Evolutionary conservation across 805 yeast species (phyloP).

Genomic region (Debaryomyces castellii): DNA sequence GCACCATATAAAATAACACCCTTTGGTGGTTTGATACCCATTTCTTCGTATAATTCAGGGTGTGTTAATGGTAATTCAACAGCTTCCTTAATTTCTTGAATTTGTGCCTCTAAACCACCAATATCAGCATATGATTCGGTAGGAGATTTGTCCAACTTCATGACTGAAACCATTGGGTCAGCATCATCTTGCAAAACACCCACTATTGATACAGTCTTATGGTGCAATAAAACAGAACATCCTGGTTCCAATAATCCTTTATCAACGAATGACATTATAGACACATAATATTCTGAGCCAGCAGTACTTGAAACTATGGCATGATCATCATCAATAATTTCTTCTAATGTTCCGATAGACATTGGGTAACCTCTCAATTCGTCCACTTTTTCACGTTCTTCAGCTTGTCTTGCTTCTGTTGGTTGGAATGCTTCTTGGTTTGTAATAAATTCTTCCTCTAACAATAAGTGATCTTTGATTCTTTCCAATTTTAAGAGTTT

Average conservation of each 20-base stretch:
- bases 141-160: conserved; percentile 98
- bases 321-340: conserved; percentile 96
- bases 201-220: conserved; percentile 93
- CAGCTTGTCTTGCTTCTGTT: conserved; percentile 93
- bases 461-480: conserved; percentile 89
- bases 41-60: conserved; percentile 95
- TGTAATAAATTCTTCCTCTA: conserved; percentile 94
- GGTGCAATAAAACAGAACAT: conserved; percentile 91
- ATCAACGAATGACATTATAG: conserved; percentile 94
- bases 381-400: conserved; percentile 92
- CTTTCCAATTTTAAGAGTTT: conserved; percentile 90
- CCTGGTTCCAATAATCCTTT: conserved; percentile 96
- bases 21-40: conserved; percentile 98
- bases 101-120: conserved; percentile 94
- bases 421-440: conserved; percentile 95
- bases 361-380: conserved; percentile 95
- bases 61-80: conserved; percentile 95
- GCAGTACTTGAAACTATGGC: conserved; percentile 95
- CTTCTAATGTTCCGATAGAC: conserved; percentile 95
- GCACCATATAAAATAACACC: conserved; percentile 97
- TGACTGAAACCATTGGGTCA: conserved; percentile 95
- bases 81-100: conserved; percentile 96
- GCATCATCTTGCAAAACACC: conserved; percentile 98
- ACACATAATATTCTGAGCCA: conserved; percentile 96
- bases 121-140: conserved; percentile 95